Evolutionary conservation across 805 yeast genomes (phyloP).

Genomic region (Candida nanaspora): DNA sequence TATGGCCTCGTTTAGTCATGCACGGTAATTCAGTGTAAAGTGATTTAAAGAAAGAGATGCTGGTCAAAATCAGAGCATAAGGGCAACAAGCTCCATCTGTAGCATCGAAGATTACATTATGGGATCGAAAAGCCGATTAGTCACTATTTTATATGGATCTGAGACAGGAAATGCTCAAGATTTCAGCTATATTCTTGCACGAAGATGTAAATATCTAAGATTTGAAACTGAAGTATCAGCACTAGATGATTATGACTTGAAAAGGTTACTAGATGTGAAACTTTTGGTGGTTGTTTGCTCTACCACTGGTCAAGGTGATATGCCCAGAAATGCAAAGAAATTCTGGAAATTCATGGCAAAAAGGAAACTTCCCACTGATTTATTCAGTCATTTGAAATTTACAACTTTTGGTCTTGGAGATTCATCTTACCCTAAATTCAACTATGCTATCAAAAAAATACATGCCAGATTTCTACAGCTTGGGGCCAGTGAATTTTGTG

Average conservation of each 20-base stretch:
- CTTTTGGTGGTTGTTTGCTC: conserved; percentile 60
- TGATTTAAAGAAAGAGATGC: no score
- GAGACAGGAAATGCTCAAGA: conserved; percentile 93
- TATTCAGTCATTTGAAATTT: conserved; percentile 54
- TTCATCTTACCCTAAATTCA: conserved; percentile 81
- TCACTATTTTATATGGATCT: conserved; percentile 76
- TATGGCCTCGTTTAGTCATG: no score
- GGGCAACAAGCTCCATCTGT: no score
- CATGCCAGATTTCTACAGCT: conserved; percentile 73
- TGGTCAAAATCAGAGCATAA: no score
- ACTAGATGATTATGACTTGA: conserved; percentile 55
- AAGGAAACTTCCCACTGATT: conserved; percentile 50
- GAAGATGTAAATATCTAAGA: conserved; percentile 46
- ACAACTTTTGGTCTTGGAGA: conserved; percentile 91
- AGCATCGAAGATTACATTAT: neutral
- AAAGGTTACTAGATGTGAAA: conserved; percentile 41
- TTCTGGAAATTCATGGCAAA: conserved; percentile 72
- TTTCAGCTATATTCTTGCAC: conserved; percentile 59
- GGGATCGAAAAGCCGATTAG: conserved; percentile 3
- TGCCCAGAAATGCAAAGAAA: conserved; percentile 69
- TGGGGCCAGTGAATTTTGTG: conserved; percentile 68
- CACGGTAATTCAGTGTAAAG: no score
- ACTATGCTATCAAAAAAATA: conserved; percentile 79
- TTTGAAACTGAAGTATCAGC: conserved; percentile 41
- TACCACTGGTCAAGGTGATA: conserved; percentile 93